A percentile compares a stretch with the other conserved stretches of the same genome.
Conservation (phyloP, 345 rosid genomes). For the Arabidopsis suecica region DNA sequence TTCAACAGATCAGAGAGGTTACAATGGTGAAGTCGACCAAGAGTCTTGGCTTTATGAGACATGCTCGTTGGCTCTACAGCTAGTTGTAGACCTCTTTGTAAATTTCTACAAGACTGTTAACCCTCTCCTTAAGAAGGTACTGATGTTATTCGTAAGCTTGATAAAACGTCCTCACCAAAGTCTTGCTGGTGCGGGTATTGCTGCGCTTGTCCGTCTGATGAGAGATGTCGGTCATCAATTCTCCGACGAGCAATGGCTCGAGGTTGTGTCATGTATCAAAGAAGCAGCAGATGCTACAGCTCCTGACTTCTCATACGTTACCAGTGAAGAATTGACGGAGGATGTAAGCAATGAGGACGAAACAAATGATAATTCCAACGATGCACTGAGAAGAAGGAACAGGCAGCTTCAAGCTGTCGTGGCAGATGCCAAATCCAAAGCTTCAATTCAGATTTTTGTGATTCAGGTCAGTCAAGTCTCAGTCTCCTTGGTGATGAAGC, state of each 20-base stretch:
- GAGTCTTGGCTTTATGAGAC: constrained; percentile 98
- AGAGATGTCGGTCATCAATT: constrained; percentile 84
- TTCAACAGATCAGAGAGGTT: constrained; percentile 58
- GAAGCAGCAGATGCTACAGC: constrained; percentile 82
- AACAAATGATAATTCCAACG: constrained; percentile 46
- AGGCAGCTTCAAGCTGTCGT: constrained; percentile 61
- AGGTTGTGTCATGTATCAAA: constrained; percentile 78
- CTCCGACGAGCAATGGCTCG: constrained; percentile 85
- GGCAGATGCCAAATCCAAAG: constrained; percentile 81
- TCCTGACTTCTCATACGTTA: constrained; percentile 71
- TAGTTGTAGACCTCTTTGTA: constrained; percentile 93
- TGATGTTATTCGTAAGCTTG: constrained; percentile 81
- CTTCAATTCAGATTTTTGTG: constrained; percentile 83
- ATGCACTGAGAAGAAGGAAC: constrained; percentile 47
- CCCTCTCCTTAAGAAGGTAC: constrained; percentile 79
- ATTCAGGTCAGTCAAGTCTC: constrained; percentile 63
- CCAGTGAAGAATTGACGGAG: constrained; percentile 47
- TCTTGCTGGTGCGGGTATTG: constrained; percentile 93
- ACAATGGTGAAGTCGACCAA: constrained; percentile 70
- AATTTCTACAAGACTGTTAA: constrained; percentile 85
- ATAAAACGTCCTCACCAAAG: constrained; percentile 93
- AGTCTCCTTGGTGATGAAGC: constrained; percentile 11
- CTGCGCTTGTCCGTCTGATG: constrained; percentile 92
- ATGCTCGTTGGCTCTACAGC: constrained; percentile 87
- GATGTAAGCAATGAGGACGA: constrained; percentile 46